Conservation (phyloP, 1,284 basidiomycete species). For the Salmacisia buchloeana region DNA sequence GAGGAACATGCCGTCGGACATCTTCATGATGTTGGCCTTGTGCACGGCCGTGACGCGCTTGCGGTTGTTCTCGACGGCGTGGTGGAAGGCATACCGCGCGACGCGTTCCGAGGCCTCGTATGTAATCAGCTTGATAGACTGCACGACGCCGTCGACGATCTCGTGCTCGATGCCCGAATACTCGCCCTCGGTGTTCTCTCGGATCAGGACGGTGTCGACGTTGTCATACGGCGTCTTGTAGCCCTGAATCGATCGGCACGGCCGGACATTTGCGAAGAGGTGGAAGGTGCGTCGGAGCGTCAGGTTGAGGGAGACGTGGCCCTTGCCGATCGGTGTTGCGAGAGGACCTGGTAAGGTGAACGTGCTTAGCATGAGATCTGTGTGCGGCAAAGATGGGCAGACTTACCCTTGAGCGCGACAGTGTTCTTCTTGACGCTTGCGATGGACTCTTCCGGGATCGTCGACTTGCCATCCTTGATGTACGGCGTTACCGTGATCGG, state of each 20-base stretch:
- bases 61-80: slow-evolving; percentile 79
- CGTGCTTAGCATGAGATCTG: neutral
- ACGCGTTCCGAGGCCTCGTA: slow-evolving; percentile 98
- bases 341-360: slow-evolving; percentile 31
- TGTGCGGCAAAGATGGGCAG: neutral
- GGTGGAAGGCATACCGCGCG: slow-evolving; percentile 97
- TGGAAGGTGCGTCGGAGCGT: slow-evolving; percentile 95
- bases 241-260: slow-evolving; percentile 90
- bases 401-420: slow-evolving; percentile 86
- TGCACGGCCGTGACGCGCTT: slow-evolving; percentile 96
- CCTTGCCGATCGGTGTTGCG: slow-evolving; percentile 79
- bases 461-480: slow-evolving; percentile 87
- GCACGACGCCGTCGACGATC: slow-evolving; percentile 94
- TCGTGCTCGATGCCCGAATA: slow-evolving; percentile 99
- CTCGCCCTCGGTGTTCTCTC: slow-evolving; percentile 99
- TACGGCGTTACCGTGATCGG: slow-evolving; percentile 89
- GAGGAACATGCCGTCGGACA: slow-evolving; percentile 98
- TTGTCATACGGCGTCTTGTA: slow-evolving; percentile 98
- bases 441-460: slow-evolving; percentile 88
- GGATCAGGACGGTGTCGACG: slow-evolving; percentile 95
- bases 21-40: slow-evolving; percentile 98
- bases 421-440: slow-evolving; percentile 92
- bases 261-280: slow-evolving; percentile 96
- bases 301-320: slow-evolving; percentile 95
- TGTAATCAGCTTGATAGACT: slow-evolving; percentile 99